Evolutionary conservation across 2,329 filamentous ascomycete species (phyloP).

Genomic region (Aurifilum marmelostoma): DNA sequence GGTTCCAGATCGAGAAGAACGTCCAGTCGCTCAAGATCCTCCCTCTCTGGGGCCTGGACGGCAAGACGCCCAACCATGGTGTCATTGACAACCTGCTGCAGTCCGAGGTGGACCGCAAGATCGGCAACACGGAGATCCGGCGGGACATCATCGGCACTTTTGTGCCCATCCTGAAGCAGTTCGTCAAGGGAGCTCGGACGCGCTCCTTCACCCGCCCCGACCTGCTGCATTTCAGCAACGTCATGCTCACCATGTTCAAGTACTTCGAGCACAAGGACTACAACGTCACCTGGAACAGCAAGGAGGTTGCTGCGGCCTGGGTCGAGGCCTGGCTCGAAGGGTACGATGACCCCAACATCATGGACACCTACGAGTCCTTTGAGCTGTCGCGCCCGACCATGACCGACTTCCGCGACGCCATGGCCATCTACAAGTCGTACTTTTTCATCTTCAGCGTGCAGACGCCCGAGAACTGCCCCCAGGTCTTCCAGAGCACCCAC

Average conservation of each 20-base stretch:
- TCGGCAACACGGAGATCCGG: constrained; percentile 43
- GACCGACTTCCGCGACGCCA: constrained; percentile 40
- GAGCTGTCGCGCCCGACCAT: constrained; percentile 42
- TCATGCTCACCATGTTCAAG: constrained; percentile 53
- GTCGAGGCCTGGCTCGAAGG: constrained; percentile 52
- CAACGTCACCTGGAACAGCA: constrained; percentile 52
- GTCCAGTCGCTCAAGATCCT: constrained; percentile 57
- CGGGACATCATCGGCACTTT: constrained; percentile 56
- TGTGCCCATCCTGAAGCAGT: constrained; percentile 52
- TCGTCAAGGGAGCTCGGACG: constrained; percentile 54
- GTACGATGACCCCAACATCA: constrained; percentile 45
- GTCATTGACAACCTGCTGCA: constrained; percentile 58
- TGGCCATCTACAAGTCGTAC: constrained; percentile 46
- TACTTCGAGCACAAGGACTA: constrained; percentile 57
- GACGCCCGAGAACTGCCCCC: constrained; percentile 59
- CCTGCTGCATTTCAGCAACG: constrained; percentile 50
- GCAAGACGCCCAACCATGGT: constrained; percentile 55
- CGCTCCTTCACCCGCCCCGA: constrained; percentile 47
- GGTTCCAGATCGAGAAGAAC: constrained; percentile 59
- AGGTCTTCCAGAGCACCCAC: constrained; percentile 66
- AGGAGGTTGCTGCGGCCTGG: constrained; percentile 52
- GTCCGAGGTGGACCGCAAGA: constrained; percentile 52
- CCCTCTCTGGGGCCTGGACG: constrained; percentile 58
- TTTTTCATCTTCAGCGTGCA: constrained; percentile 62
- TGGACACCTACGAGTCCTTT: constrained; percentile 38